phyloP scores from a whole-genome alignment of 1,284 basidiomycete genomes.

The Trichosporon coremiiforme region DNA sequence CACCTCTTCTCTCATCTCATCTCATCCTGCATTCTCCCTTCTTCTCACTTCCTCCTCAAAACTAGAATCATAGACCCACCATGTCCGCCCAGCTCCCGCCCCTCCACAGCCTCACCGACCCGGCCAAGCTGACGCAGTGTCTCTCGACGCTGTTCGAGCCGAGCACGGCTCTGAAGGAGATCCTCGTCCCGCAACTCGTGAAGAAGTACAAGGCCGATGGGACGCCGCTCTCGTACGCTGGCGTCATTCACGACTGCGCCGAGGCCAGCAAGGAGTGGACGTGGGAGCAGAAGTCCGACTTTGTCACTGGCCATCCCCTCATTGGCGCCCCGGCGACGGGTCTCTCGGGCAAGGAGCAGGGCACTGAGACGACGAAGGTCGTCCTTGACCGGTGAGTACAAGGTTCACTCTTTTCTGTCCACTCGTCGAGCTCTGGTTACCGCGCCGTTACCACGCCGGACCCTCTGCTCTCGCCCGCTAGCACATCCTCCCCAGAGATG shows the following conservation, averaged over 20 bases:
- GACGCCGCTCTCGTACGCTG: constrained; percentile 59
- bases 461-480: no score
- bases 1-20: background rate
- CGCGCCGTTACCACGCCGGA: no score
- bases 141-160: constrained; percentile 42
- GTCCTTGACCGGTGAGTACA: constrained; percentile 48
- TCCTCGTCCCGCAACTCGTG: constrained; percentile 39
- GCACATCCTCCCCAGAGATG: no score
- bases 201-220: constrained; percentile 29
- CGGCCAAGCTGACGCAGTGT: background rate
- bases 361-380: constrained; percentile 48
- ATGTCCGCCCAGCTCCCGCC: background rate
- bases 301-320: constrained; percentile 80
- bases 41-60: background rate
- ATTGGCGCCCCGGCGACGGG: constrained; percentile 75
- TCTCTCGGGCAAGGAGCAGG: constrained; percentile 77
- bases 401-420: background rate
- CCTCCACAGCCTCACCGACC: background rate
- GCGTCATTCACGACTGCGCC: constrained; percentile 67
- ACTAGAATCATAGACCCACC: no score
- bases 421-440: no score
- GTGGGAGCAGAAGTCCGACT: constrained; percentile 63
- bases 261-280: constrained; percentile 64
- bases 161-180: constrained; percentile 32
- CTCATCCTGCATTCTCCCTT: background rate